phyloP scores from a whole-genome alignment of 2,329 filamentous ascomycete genomes.

The Metarhizium brunneum region DNA sequence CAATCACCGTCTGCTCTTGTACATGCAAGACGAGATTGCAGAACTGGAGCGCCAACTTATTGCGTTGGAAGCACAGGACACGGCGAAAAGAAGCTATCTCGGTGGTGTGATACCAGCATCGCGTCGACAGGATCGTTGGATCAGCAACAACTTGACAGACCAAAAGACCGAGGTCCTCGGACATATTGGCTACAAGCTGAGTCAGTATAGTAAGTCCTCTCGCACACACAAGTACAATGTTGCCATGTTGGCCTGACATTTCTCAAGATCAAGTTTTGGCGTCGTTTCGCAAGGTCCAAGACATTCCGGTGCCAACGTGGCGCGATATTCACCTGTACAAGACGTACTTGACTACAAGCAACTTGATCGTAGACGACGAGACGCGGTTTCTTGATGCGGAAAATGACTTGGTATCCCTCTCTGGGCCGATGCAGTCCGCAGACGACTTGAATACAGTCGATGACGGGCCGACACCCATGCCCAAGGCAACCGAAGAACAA shows the following conservation, averaged over 20 bases:
- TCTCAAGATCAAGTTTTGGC: constrained; percentile 46
- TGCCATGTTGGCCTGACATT: constrained; percentile 5
- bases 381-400: constrained; percentile 46
- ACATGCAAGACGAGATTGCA: constrained; percentile 76
- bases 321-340: constrained; percentile 40
- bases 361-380: constrained; percentile 50
- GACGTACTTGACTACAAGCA: constrained; percentile 43
- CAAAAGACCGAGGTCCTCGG: constrained; percentile 52
- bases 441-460: constrained; percentile 9
- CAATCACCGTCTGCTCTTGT: constrained; percentile 72
- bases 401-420: constrained; percentile 42
- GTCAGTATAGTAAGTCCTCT: constrained; percentile 53
- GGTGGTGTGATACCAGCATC: constrained; percentile 47
- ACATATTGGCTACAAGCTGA: constrained; percentile 55
- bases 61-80: constrained; percentile 52
- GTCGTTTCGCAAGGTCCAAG: constrained; percentile 45
- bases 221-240: background rate
- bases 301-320: constrained; percentile 36
- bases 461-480: constrained; percentile 15
- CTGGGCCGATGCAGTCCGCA: constrained; percentile 3
- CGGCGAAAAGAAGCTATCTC: constrained; percentile 32
- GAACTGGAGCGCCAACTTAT: constrained; percentile 74
- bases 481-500: constrained; percentile 7
- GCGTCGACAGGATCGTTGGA: constrained; percentile 44
- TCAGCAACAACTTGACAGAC: constrained; percentile 48